A percentile compares a stretch with the other conserved stretches of the same genome.
phyloP scores from a whole-genome alignment of 2,329 filamentous ascomycete species.

The Paramyrothecium roridum region DNA sequence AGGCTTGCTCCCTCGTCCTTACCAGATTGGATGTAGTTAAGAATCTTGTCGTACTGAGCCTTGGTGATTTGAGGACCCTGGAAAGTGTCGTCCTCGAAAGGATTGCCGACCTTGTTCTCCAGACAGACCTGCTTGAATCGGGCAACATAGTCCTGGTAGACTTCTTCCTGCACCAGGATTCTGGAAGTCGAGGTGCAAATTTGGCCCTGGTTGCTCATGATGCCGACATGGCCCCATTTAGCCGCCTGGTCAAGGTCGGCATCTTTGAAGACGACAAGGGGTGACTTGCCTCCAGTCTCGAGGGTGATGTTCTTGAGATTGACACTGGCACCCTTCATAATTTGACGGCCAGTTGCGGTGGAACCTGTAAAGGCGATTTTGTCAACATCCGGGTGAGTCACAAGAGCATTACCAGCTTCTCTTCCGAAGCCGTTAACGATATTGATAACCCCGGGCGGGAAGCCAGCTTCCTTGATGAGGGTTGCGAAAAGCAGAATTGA shows the following conservation, averaged over 20 bases:
- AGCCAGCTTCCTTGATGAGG: slow-evolving; percentile 66
- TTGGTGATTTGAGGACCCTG: slow-evolving; percentile 46
- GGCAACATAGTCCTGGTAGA: slow-evolving; percentile 56
- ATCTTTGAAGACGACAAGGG: slow-evolving; percentile 56
- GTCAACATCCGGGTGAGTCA: slow-evolving; percentile 60
- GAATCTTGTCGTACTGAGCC: slow-evolving; percentile 59
- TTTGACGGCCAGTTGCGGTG: slow-evolving; percentile 62
- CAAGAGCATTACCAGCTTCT: slow-evolving; percentile 63
- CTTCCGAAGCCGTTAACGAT: slow-evolving; percentile 65
- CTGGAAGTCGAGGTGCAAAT: slow-evolving; percentile 55
- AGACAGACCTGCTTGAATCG: slow-evolving; percentile 52
- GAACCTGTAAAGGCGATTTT: slow-evolving; percentile 74
- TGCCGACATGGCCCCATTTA: slow-evolving; percentile 38
- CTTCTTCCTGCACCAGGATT: slow-evolving; percentile 52
- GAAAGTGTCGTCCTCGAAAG: slow-evolving; percentile 24
- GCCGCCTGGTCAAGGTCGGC: slow-evolving; percentile 60
- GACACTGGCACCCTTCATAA: slow-evolving; percentile 64
- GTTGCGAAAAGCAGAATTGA: slow-evolving; percentile 58
- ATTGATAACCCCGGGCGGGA: slow-evolving; percentile 70
- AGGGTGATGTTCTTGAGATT: slow-evolving; percentile 56
- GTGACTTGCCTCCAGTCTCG: slow-evolving; percentile 60
- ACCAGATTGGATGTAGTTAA: slow-evolving; percentile 62
- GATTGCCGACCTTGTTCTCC: slow-evolving; percentile 27
- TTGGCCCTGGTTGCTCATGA: slow-evolving; percentile 53
- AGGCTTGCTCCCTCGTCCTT: slow-evolving; percentile 61